Conservation (phyloP, 805 yeast genomes). For the Alloascoidea africana region DNA sequence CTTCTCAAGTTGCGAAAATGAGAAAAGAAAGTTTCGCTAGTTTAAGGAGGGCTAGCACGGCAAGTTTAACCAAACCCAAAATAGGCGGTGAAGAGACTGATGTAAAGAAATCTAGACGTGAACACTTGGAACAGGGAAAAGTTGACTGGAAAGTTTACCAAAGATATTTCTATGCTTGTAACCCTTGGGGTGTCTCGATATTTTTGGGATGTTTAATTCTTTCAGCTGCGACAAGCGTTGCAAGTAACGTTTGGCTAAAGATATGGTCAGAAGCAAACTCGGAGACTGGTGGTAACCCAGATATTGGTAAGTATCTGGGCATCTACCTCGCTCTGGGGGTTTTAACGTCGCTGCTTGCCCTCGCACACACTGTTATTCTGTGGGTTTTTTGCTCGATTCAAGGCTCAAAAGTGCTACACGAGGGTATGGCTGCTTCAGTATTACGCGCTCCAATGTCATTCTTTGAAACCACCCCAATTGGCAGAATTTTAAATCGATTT, state of each 20-base stretch:
- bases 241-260: conserved; percentile 83
- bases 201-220: conserved; percentile 40
- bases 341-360: conserved; percentile 39
- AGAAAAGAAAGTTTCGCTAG: conserved; percentile 18
- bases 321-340: conserved; percentile 67
- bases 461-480: conserved; percentile 92
- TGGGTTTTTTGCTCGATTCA: conserved; percentile 26
- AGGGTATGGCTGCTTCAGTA: conserved; percentile 57
- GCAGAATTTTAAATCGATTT: conserved; percentile 81
- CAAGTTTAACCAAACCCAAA: conserved; percentile 19
- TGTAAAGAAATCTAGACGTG: conserved; percentile 18
- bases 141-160: conserved; percentile 78
- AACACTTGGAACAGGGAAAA: conserved; percentile 83
- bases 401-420: conserved; percentile 32
- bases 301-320: conserved; percentile 55
- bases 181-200: conserved; percentile 43
- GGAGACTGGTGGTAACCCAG: conserved; percentile 50
- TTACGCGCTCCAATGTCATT: conserved; percentile 89
- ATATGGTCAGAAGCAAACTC: conserved; percentile 94
- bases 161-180: conserved; percentile 82
- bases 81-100: neutral
- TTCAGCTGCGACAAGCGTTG: conserved; percentile 46
- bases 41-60: conserved; percentile 53
- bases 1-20: conserved; percentile 13
- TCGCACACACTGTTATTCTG: conserved; percentile 51